Base-by-base conservation (phyloP, 257 asterid genomes). In the Plantago elongata region DNA sequence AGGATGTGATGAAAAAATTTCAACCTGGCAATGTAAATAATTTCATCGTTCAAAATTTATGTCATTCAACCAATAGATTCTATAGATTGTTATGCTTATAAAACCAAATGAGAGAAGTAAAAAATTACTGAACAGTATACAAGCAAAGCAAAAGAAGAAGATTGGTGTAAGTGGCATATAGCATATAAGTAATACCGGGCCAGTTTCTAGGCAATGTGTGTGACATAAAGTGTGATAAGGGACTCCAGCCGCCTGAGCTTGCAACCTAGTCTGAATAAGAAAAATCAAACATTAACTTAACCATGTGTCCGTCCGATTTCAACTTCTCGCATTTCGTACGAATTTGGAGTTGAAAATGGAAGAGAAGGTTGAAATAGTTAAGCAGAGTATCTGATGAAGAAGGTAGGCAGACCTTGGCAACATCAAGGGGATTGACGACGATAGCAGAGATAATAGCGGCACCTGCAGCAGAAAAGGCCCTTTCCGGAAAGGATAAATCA, bases 231-330 rank as follows among this genome's bases (percentile, higher is more conserved):
- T 70, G 62, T 75, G 66, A 63, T 79, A 78, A 40, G 92, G 84
- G 18, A 77, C 85, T 61, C 92, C 83, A 58, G 95, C 95, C 44
- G 95, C 94, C 76, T 89, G 97, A 50, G 97, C 97, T 79, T 89
- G 95, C 77, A 90, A 75, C 80, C 95, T 84, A 40, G 88, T 87
- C 97, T 90, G 80, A 11, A 69, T 57, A 54, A 61, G 50, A 62
- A 69, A 66, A 45, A 7, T 52, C 63, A 62, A 63, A 71, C 11
- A 55, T 66, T 40, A 72, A 63, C 45, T 66, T 40, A 72, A 63
- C 45, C 16, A 58, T n/a, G 16, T 16, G 40, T 27, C 27, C 27
- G 27, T 2, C n/a, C n/a, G n/a, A n/a, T n/a, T n/a, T n/a, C n/a
- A n/a, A n/a, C n/a, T n/a, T n/a, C n/a, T n/a, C n/a, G n/a, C n/a